Percentiles rank a stretch among this genome's conserved stretches.
These are phyloP conservation scores for Solanum medicagineum DNA, from an alignment of 257 asterid species.

Conservation along the genomic window DNA sequence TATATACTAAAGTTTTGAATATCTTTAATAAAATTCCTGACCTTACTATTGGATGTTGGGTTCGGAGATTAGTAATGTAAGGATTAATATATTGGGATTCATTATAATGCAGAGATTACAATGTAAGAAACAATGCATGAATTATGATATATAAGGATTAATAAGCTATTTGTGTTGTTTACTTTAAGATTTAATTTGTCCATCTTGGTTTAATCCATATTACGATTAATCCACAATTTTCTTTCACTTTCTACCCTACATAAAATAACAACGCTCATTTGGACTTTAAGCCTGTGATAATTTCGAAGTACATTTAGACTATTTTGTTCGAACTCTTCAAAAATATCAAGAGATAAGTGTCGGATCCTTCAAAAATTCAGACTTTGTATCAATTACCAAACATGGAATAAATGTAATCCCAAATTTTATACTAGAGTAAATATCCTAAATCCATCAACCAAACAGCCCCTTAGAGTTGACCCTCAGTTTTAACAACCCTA, in stretches of 20 bases:
- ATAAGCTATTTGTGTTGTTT: no score
- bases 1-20: no score
- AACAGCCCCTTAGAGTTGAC: not conserved
- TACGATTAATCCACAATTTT: not conserved
- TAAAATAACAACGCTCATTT: no score
- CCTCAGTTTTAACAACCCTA: not conserved
- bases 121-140: no score
- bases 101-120: no score
- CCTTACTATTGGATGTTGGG: not conserved
- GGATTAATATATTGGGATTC: not conserved
- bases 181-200: not conserved
- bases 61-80: not conserved
- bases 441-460: not conserved
- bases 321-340: no score
- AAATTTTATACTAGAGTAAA: not conserved
- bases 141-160: not conserved
- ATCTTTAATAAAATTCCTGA: no score
- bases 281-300: not conserved
- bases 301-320: no score
- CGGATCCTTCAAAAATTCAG: no score
- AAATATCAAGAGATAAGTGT: no score
- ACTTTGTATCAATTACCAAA: not conserved
- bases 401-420: not conserved
- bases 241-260: not conserved
- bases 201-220: not conserved